phyloP scores from a whole-genome alignment of 2,329 filamentous ascomycete genomes.

The Colletotrichum gigasporum region DNA sequence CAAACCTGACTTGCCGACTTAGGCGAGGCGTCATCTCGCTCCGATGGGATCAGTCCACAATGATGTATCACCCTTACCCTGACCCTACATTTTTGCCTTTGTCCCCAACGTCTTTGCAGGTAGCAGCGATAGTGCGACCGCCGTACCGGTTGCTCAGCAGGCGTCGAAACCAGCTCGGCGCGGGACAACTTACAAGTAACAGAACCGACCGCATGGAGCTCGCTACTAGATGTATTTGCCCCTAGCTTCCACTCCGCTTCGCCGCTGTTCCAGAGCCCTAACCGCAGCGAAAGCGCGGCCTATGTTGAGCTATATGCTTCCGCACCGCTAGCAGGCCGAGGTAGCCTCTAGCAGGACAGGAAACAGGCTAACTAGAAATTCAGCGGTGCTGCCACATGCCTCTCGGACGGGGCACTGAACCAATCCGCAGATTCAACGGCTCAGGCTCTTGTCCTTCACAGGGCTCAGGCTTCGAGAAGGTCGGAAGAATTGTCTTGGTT shows the following conservation, averaged over 20 bases:
- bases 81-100: slow-evolving; percentile 1
- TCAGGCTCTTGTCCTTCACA: slow-evolving; percentile 14
- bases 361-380: slow-evolving; percentile 4
- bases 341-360: neutral
- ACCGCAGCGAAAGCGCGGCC: no score
- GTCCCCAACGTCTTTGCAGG: slow-evolving; percentile 9
- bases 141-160: neutral
- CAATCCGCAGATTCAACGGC: slow-evolving; percentile 25
- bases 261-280: neutral
- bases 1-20: slow-evolving; percentile 30
- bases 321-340: neutral
- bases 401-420: slow-evolving; percentile 3
- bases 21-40: slow-evolving; percentile 33
- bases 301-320: no score
- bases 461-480: slow-evolving; percentile 29
- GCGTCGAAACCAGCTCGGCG: neutral
- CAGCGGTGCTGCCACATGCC: slow-evolving; percentile 15
- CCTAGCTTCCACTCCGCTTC: neutral
- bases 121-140: neutral
- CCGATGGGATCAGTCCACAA: slow-evolving; percentile 34
- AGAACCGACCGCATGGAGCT: neutral
- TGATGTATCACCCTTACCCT: slow-evolving; percentile 25
- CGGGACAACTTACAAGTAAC: neutral
- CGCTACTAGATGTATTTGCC: neutral
- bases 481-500: slow-evolving; percentile 16